Percentiles rank a stretch among this genome's conserved stretches.
Conservation (phyloP, 1,284 basidiomycete species). For the Cryptococcus sp. region DNA sequence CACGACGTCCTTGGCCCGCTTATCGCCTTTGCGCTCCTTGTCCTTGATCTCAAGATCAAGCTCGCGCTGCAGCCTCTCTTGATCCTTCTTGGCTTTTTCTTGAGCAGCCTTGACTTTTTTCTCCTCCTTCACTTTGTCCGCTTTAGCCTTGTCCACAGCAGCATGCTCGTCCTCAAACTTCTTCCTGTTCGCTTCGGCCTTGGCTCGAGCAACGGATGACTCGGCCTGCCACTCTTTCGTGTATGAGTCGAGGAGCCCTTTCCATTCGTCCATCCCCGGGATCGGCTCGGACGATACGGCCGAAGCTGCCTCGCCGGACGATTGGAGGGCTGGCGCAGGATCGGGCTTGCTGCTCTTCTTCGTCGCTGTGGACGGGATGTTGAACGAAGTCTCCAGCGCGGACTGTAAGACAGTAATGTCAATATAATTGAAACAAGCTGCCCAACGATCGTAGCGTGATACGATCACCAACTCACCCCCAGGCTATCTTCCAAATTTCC, state of each 20-base stretch:
- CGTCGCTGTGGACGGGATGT: slow-evolving; percentile 41
- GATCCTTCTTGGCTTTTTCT: slow-evolving; percentile 28
- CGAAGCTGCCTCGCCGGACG: slow-evolving; percentile 9
- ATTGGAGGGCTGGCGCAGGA: slow-evolving; percentile 17
- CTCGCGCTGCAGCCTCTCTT: slow-evolving; percentile 25
- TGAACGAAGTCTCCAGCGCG: slow-evolving; percentile 49
- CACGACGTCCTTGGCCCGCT: slow-evolving; percentile 15
- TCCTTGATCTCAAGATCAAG: slow-evolving; percentile 24
- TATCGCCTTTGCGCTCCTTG: slow-evolving; percentile 24
- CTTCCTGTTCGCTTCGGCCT: slow-evolving; percentile 71
- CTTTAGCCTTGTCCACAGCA: slow-evolving; percentile 23
- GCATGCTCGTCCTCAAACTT: slow-evolving; percentile 62
- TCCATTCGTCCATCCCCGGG: slow-evolving; percentile 56
- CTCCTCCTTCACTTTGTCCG: slow-evolving; percentile 27
- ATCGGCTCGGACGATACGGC: slow-evolving; percentile 18
- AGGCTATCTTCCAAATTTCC: slow-evolving; percentile 41
- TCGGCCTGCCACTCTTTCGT: slow-evolving; percentile 71
- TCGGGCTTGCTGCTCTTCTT: slow-evolving; percentile 21
- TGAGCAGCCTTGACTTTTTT: slow-evolving; percentile 29
- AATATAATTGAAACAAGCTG: neutral
- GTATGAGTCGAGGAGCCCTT: slow-evolving; percentile 68
- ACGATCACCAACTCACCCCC: slow-evolving; percentile 34
- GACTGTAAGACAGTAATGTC: slow-evolving; percentile 29
- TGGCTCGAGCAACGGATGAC: slow-evolving; percentile 70
- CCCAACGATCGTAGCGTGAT: neutral